Evolutionary conservation across 2,329 filamentous ascomycete genomes (phyloP), one percentile per base, ranked within the genome.

Genomic region (Aspergillus ochraceoroseus): DNA sequence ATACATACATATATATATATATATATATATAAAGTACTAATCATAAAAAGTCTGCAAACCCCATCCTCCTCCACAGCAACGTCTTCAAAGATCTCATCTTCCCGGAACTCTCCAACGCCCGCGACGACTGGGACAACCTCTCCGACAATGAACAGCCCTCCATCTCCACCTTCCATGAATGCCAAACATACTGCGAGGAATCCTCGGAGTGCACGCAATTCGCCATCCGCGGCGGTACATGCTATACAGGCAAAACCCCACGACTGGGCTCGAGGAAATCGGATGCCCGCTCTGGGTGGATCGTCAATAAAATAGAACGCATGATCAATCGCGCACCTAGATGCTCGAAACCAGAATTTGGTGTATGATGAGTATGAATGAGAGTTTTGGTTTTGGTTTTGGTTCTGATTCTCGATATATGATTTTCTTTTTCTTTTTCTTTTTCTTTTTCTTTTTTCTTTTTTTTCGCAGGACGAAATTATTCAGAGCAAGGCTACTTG

Each of bases 81-180:
- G 45, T 65, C 41, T 66, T 65, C 54, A 58, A 56, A 37, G 63
- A 65, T 51, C 57, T 56, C 41, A 55, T 65, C 35, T 58, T 54
- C 41, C 61, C 59, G 6, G 54, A 60, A 40, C 53, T 65, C 43
- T 46, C 49, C 19, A 36, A 51, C 11, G 44, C 54, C 9, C 56
- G 59, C 30, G 46, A 52, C 25, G 50, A 51, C 38, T 66, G 63
- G 63, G 61, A 66, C 44, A 66, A 65, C 25, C 50, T 64, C 7
- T 56, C 61, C 22, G 47, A 48, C 39, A 54, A 64, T 5, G 57
- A 60, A 29, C 58, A 63, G 7, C 46, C 51, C 2, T 38, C 48
- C 20, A 43, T 57, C 7, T 41, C 49, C 32, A 53, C 49, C 7
- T 58, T 62, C 36, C 48, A 59, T 14, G 61, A 62, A 17, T 66